Evolutionary conservation across 1,284 basidiomycete genomes (phyloP), one percentile per base, ranked within the genome.

Genomic region (Trichosporon faecale): DNA sequence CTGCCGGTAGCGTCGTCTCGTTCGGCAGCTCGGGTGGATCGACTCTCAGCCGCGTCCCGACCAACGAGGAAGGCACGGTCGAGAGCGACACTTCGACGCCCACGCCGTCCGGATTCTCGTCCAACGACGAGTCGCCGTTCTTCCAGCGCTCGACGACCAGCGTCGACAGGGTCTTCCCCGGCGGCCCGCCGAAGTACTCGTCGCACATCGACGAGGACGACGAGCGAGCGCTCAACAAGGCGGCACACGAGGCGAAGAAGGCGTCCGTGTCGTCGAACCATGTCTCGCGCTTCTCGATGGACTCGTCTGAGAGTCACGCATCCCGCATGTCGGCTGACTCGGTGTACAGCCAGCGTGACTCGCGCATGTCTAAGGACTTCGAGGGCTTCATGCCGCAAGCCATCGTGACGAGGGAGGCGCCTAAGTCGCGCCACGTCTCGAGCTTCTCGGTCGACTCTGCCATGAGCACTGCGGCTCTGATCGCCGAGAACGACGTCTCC

Each of bases 371-470:
- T 6, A 52, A 52, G 49, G 49, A 61, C 27, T 33, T 61, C 9
- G 57, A 31, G 57, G 57, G 27, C 27, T 31, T 61, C 57, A 29
- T 61, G 57, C 57, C 57, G 5, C 29, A 29, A 29, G 27, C 57
- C 2, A 7, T 61, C 3, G 57, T 61, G 16, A 61, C 57, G 7
- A n/a, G 11, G 27, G 57, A 33, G 7, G 29, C 29, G 57, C 18
- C 29, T 16, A 61, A 31, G 57, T 61, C 57, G 16, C 57, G 57
- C 57, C 57, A 61, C n/a, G 57, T 61, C 14, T 61, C 57, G 18
- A 31, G 57, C 27, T 61, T 61, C 57, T 61, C 57, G 18, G n/a
- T 61, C 18, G 57, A 61, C 27, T 61, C 57, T n/a, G 57, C 57
- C 16, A 61, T 61, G 57, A 61, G 57, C 29, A 61, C 57, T 4